Evolutionary conservation across 2,329 filamentous ascomycete species (phyloP).

Genomic region (Pseudogymnoascus sp.): DNA sequence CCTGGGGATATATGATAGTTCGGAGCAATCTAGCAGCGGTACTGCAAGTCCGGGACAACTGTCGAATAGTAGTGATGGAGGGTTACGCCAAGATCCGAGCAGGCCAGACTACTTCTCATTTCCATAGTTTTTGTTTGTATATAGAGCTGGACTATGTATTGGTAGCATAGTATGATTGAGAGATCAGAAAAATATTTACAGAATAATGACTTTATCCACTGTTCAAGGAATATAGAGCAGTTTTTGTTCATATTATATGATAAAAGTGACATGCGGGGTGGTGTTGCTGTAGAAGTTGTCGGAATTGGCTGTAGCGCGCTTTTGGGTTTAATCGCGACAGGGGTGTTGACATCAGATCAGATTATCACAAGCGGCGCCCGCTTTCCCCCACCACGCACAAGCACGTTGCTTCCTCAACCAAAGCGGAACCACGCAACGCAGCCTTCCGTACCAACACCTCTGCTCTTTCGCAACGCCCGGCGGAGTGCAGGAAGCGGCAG

Average conservation of each 20-base stretch:
- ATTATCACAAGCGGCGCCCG: constrained; percentile 8
- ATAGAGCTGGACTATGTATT: constrained; percentile 4
- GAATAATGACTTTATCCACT: neutral
- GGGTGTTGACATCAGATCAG: constrained; percentile 9
- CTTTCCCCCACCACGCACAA: constrained; percentile 7
- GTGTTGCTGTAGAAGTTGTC: constrained; percentile 15
- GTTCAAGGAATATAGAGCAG: neutral
- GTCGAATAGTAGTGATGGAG: constrained; percentile 4
- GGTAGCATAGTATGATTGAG: neutral
- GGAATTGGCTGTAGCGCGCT: neutral
- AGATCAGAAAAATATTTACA: neutral
- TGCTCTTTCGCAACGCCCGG: neutral
- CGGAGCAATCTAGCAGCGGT: neutral
- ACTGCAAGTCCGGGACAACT: neutral
- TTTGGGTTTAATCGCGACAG: constrained; percentile 5
- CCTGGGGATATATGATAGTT: neutral
- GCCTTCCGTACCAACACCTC: constrained; percentile 1
- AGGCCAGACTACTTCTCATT: constrained; percentile 5
- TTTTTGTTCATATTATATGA: neutral
- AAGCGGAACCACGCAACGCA: neutral
- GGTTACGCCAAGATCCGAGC: constrained; percentile 5
- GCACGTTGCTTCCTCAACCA: neutral
- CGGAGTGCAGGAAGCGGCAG: constrained; percentile 5
- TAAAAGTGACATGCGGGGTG: constrained; percentile 18
- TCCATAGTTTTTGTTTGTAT: constrained; percentile 4